Evolutionary conservation across 192 early-diverging fungal genomes (phyloP), one percentile per base, ranked within the genome.

Genomic region (Coemansia sp.): DNA sequence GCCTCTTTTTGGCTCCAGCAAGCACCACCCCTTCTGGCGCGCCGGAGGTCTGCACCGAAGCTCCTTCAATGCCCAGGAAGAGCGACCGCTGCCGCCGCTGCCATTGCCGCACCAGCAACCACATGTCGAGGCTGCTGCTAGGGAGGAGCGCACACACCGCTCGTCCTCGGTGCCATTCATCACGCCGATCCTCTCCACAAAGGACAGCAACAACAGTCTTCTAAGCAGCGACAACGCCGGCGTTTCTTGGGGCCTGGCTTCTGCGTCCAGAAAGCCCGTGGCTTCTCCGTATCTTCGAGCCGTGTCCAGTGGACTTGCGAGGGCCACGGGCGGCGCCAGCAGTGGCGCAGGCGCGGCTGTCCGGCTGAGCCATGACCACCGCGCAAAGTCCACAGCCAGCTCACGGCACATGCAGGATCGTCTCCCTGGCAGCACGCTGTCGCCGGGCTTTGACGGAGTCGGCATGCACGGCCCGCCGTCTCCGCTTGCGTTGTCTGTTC

Each of bases 101-200:
- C 40, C 40, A 43, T 26, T 21, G 38, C 12, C n/a, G 11, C 54
- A 26, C 39, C 58, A 23, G 48, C 68, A 32, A 32, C 32, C 32
- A 32, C 32, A 8, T 23, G 10, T 18, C 61, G 49, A 32, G 37
- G 13, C 15, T 6, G 26, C 40, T 59, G 44, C 53, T 15, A 64
- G 44, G 21, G 64, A 56, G 41, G 80, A 82, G 56, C 74, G 80
- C 64, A 77, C 75, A 3, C 80, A 82, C 44, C 80, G 80, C 56
- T 82, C 80, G 54, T 74, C 80, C 32, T 82, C 80, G 18, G 80
- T 82, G 57, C 80, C 80, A 16, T 77, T 71, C 44, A 52, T 82
- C 49, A 71, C 68, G 11, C 75, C 75, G 12, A 61, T 82, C 8
- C 68, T 69, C 2, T 39, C 73, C 19, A 23, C 38, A 13, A 59